These are phyloP conservation scores for Neltuma alba DNA, from an alignment of 306 rosid genomes.

Conservation along the genomic window DNA sequence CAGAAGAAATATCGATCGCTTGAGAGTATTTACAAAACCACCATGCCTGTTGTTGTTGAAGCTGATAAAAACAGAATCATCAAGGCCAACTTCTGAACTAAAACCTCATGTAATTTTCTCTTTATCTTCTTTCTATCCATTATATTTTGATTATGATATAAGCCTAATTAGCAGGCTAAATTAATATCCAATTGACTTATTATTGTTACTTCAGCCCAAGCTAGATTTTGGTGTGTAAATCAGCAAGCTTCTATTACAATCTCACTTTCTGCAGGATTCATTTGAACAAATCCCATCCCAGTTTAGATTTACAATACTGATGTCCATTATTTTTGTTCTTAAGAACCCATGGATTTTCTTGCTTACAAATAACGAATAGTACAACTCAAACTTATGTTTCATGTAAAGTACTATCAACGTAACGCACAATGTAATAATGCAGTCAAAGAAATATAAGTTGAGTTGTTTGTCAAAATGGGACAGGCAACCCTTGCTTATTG, in stretches of 20 bases:
- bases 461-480: too few species aligned
- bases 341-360: neutral
- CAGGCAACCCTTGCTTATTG: too few species aligned
- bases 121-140: too few species aligned
- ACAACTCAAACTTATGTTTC: too few species aligned
- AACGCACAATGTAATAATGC: neutral
- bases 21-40: conserved; percentile 47
- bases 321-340: too few species aligned
- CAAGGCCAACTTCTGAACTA: conserved; percentile 18
- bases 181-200: too few species aligned
- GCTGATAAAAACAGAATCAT: conserved; percentile 8
- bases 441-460: neutral
- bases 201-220: too few species aligned
- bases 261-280: too few species aligned
- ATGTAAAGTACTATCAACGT: neutral
- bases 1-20: conserved; percentile 54
- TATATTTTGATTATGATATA: too few species aligned
- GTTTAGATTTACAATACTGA: too few species aligned
- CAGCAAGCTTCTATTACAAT: neutral
- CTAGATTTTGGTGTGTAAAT: neutral
- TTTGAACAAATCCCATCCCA: too few species aligned
- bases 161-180: neutral
- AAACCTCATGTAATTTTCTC: neutral
- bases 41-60: conserved; percentile 34
- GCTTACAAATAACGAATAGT: too few species aligned